Percentiles rank a stretch among this genome's conserved stretches.
These are phyloP conservation scores for Mycena vulgaris DNA, from an alignment of 768 basidiomycete genomes.

Conservation along the genomic window DNA sequence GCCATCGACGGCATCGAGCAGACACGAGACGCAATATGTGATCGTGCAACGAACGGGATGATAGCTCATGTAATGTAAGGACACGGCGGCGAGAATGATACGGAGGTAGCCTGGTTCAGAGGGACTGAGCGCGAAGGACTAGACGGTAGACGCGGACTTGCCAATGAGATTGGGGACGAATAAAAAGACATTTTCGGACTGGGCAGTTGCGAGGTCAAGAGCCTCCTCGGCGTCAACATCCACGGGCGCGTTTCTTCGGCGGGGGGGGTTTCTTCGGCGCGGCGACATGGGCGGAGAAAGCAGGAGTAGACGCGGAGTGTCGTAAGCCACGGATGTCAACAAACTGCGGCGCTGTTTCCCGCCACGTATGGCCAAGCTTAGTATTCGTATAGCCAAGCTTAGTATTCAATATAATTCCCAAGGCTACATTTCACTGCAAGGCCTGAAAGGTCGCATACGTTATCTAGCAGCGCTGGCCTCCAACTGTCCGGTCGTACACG, in stretches of 20 bases:
- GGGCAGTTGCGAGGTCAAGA: conserved; percentile 89
- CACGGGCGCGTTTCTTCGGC: conserved; percentile 69
- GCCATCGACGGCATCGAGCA: conserved; percentile 96
- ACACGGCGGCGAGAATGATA: conserved; percentile 89
- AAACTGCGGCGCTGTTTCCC: background rate
- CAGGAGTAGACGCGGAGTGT: background rate
- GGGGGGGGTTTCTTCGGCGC: conserved; percentile 57
- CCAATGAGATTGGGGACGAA: conserved; percentile 98
- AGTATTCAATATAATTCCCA: too few relatives aligned
- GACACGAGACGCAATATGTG: conserved; percentile 90
- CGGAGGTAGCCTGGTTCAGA: conserved; percentile 83
- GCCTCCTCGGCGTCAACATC: conserved; percentile 89
- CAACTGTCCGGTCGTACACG: too few relatives aligned
- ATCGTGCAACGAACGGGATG: conserved; percentile 95
- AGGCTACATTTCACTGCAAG: too few relatives aligned
- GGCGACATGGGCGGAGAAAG: conserved; percentile 37
- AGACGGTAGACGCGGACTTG: conserved; percentile 51
- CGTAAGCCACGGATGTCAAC: background rate
- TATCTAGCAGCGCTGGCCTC: too few relatives aligned
- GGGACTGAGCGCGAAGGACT: conserved; percentile 33
- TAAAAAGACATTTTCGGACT: conserved; percentile 97
- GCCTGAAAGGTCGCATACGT: too few relatives aligned
- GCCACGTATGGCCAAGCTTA: too few relatives aligned
- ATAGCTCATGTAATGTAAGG: conserved; percentile 94
- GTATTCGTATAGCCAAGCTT: too few relatives aligned